Base-by-base conservation (phyloP, 2,329 filamentous ascomycete species). In the Coniochaeta prunicola region DNA sequence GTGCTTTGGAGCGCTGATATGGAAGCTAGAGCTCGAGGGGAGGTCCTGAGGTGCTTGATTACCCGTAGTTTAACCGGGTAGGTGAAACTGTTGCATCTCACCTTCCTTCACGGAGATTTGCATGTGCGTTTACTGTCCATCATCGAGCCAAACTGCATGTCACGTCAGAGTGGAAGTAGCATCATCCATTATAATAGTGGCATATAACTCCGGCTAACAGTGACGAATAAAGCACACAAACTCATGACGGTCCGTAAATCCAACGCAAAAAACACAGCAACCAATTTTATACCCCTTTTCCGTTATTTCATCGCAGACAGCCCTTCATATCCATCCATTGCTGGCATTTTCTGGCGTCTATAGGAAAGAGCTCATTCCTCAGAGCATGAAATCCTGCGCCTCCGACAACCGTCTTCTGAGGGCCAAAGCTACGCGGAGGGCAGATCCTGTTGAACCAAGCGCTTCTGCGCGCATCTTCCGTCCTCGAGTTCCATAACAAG, bases 321-420 rank as follows among this genome's bases (percentile, higher is more conserved):
- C 53, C 30, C 17, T 28, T 55, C 10, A 33, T 36, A 34, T 55
- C 53, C 53, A 33, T 55, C 53, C 53, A 55, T 55, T 55, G 53
- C 53, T 55, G 53, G 53, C 53, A 12, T 55, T 55, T 55, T 55
- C 30, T 55, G 53, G 53, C 45, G 24, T 55, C 53, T 55, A 55
- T 55, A 55, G 10, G 19, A 36, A 33, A 36, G 19, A 21, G 13
- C 2, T 34, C 28, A 13, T 19, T 24, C 5, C 19, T 28, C 12
- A 34, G 24, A 12, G 9, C 28, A 30, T n/a, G 45, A 33, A 55
- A 55, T 55, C 30, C 53, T 34, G 24, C 24, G 45, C 24, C 28
- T 30, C 30, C 26, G 30, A n/a, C 45, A 50, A 50, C 6, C 40
- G 10, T 50, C 6, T 30, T 26, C 3, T 17, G 19, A 45, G 10